Conservation (phyloP, 2,329 filamentous ascomycete species). For the Nigrospora oryzae region DNA sequence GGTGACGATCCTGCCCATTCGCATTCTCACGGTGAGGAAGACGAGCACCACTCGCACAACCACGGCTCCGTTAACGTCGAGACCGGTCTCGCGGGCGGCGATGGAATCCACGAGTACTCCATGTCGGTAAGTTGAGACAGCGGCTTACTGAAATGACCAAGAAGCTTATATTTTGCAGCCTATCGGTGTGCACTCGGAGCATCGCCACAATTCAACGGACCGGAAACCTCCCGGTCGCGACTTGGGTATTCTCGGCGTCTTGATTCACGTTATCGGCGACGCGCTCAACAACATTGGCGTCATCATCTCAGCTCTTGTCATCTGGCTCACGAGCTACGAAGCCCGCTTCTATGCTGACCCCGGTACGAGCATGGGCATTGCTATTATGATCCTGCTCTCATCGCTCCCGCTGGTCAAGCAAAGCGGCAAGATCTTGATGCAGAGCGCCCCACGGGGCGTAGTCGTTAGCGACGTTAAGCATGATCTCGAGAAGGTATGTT, state of each 20-base stretch:
- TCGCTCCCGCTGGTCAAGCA: conserved; percentile 53
- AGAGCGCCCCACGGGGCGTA: conserved; percentile 55
- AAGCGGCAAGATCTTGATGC: conserved; percentile 57
- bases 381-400: conserved; percentile 62
- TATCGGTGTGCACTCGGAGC: conserved; percentile 33
- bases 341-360: conserved; percentile 65
- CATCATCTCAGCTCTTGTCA: conserved; percentile 58
- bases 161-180: conserved; percentile 10
- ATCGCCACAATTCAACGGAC: conserved; percentile 31
- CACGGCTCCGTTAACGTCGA: conserved; percentile 13
- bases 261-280: conserved; percentile 65
- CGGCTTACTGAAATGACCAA: neutral
- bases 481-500: conserved; percentile 54
- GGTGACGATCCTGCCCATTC: neutral
- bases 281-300: conserved; percentile 71
- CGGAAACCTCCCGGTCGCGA: conserved; percentile 35
- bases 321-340: conserved; percentile 54
- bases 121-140: conserved; percentile 11
- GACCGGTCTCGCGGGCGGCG: conserved; percentile 10
- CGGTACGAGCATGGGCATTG: conserved; percentile 58
- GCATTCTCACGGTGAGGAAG: neutral
- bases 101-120: conserved; percentile 13
- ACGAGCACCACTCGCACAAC: neutral
- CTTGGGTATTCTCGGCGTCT: conserved; percentile 62
- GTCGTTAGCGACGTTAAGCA: conserved; percentile 55